Percentiles rank a stretch among this genome's conserved stretches.
These are phyloP conservation scores for Auricularia sp. DNA, from an alignment of 768 basidiomycete species.

Conservation along the genomic window DNA sequence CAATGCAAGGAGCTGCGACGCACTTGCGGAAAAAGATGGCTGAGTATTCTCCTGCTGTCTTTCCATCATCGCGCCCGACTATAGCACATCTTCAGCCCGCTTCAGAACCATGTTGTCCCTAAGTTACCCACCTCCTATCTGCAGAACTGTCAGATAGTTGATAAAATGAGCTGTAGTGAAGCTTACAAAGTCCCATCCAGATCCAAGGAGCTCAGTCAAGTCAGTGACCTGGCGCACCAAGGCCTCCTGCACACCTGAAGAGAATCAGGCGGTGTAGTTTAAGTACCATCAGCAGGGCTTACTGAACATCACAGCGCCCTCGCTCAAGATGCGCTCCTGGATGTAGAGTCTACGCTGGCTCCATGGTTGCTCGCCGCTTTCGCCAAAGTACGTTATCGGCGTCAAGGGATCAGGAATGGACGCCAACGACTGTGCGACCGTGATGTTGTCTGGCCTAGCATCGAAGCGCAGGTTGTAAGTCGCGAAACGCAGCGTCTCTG, in stretches of 20 bases:
- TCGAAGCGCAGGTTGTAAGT: constrained; percentile 49
- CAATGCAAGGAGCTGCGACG: background rate
- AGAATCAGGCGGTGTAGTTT: too few species aligned
- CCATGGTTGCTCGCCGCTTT: constrained; percentile 42
- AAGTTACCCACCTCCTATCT: background rate
- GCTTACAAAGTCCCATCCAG: constrained; percentile 42
- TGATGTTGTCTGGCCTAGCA: constrained; percentile 38
- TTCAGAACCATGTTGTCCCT: background rate
- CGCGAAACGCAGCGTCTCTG: constrained; percentile 23
- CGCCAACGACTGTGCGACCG: constrained; percentile 36
- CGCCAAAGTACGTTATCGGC: constrained; percentile 17
- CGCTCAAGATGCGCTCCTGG: constrained; percentile 33
- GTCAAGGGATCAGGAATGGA: constrained; percentile 32
- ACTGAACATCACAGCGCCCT: constrained; percentile 29
- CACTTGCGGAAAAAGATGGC: constrained; percentile 46
- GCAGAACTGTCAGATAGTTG: background rate
- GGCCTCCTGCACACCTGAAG: constrained; percentile 36
- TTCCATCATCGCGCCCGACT: constrained; percentile 53
- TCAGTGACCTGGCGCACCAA: constrained; percentile 48
- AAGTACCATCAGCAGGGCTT: background rate
- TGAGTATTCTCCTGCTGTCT: constrained; percentile 44
- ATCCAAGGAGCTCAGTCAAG: constrained; percentile 41
- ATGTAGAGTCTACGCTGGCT: constrained; percentile 39
- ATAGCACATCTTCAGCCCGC: background rate
- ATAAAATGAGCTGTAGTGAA: background rate